Evolutionary conservation across 208 protist species (phyloP), one percentile per base, ranked within the genome.

Genomic region (Trypanosoma lewisi): DNA sequence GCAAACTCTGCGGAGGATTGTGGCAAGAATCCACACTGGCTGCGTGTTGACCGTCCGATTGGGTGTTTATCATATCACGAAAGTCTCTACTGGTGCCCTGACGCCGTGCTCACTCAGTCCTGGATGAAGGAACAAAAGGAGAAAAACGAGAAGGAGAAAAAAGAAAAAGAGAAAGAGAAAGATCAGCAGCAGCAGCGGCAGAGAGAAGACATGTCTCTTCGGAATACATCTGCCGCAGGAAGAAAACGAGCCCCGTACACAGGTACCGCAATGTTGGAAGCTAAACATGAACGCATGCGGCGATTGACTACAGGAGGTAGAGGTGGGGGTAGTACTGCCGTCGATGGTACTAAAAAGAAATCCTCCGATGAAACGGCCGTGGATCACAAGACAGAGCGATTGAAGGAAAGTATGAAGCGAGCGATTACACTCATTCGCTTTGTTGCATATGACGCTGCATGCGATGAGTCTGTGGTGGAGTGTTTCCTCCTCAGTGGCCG

Each of bases 401-500:
- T 82, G 48, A n/a, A 51, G 17, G 25, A 75, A 2, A 86, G 73
- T 11, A 72, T 92, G 54, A 79, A 77, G 39, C 51, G 67, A 0
- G 88, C 88, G 19, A 60, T 50, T 16, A 87, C 81, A 0, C 27
- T 77, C 16, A 36, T 92, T 0, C 61, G 65, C 7, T 42, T 69
- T 7, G 21, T 80, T 27, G 57, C 44, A 48, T 92, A 94, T 63
- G 72, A 89, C 39, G 68, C 53, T 0, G 49, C 5, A 0, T 28
- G 23, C 0, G 52, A 93, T 34, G 49, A 82, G 48, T 84, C 81
- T 48, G 70, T 97, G 27, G 64, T 97, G 31, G 69, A 70, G 51
- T 95, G 87, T 54, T 63, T 74, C 28, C 81, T 96, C 11, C 63
- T 94, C 11, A 97, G 92, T 2, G 94, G 94, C 25, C 77, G 94